Evolutionary conservation across 1,284 basidiomycete genomes (phyloP).

Genomic region (Pseudozyma sp.): DNA sequence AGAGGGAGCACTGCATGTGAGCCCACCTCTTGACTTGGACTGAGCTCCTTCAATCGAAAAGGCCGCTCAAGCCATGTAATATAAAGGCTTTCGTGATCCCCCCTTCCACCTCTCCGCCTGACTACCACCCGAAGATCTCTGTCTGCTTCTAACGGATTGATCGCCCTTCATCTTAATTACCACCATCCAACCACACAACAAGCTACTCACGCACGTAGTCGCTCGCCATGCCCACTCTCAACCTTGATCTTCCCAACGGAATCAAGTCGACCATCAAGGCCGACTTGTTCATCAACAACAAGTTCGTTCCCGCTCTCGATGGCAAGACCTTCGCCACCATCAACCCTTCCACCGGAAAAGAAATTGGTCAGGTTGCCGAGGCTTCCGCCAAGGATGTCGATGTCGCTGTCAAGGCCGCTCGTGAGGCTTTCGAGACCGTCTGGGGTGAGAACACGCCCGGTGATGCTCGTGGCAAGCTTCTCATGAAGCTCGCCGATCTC

Average conservation of each 20-base stretch:
- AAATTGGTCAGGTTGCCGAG: conserved; percentile 64
- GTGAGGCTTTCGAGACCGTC: conserved; percentile 55
- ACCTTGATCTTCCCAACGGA: conserved; percentile 66
- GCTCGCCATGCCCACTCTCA: conserved; percentile 54
- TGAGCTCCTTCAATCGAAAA: not conserved
- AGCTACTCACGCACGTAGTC: not conserved
- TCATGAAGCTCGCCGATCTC: conserved; percentile 77
- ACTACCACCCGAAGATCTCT: not conserved
- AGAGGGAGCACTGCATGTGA: too few relatives aligned
- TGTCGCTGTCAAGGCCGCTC: conserved; percentile 62
- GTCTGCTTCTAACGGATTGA: not conserved
- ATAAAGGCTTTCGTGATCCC: not conserved
- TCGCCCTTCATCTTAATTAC: not conserved
- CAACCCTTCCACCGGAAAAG: conserved; percentile 64
- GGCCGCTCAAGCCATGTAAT: not conserved
- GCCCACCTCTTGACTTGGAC: too few relatives aligned
- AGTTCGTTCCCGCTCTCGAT: conserved; percentile 61
- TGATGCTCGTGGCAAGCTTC: conserved; percentile 75
- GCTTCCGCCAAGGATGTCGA: conserved; percentile 65
- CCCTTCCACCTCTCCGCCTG: not conserved
- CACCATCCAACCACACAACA: not conserved
- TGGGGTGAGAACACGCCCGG: conserved; percentile 73
- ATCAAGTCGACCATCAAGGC: conserved; percentile 58
- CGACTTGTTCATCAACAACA: conserved; percentile 66
- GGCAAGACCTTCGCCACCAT: conserved; percentile 64